Evolutionary conservation across 345 rosid species (phyloP).

Genomic region (Ceriops zippeliana): DNA sequence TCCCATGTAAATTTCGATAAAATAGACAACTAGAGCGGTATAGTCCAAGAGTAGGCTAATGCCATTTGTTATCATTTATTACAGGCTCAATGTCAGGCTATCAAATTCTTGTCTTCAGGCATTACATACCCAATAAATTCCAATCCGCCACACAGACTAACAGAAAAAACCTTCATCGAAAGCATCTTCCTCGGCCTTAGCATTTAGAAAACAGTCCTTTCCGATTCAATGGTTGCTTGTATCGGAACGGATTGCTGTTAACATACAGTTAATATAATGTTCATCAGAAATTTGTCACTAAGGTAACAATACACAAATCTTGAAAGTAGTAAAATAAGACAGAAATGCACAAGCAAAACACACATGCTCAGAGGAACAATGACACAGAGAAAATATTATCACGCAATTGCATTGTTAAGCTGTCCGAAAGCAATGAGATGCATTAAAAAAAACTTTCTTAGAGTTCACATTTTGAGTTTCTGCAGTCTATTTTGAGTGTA

Average conservation of each 20-base stretch:
- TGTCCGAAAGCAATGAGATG: no score
- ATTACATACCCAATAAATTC: slow-evolving; percentile 11
- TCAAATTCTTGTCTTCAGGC: background rate
- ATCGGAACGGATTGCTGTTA: slow-evolving; percentile 21
- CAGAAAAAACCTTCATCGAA: background rate
- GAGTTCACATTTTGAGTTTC: background rate
- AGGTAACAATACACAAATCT: background rate
- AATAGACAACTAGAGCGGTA: background rate
- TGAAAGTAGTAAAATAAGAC: no score
- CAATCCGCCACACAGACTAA: slow-evolving; percentile 8
- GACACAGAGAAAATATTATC: no score
- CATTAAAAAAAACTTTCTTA: no score
- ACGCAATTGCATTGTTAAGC: no score
- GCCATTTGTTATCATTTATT: slow-evolving; percentile 17
- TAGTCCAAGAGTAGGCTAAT: background rate
- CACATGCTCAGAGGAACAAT: background rate
- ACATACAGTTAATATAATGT: background rate
- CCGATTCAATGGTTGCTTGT: background rate
- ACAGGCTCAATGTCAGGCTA: background rate
- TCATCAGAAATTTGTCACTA: background rate
- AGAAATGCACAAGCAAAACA: background rate
- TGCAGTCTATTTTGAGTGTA: background rate
- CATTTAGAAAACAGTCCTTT: background rate
- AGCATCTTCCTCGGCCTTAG: background rate
- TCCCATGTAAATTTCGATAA: background rate